phyloP scores from a whole-genome alignment of 139 green algal genomes.

The Volvox reticuliferus region DNA sequence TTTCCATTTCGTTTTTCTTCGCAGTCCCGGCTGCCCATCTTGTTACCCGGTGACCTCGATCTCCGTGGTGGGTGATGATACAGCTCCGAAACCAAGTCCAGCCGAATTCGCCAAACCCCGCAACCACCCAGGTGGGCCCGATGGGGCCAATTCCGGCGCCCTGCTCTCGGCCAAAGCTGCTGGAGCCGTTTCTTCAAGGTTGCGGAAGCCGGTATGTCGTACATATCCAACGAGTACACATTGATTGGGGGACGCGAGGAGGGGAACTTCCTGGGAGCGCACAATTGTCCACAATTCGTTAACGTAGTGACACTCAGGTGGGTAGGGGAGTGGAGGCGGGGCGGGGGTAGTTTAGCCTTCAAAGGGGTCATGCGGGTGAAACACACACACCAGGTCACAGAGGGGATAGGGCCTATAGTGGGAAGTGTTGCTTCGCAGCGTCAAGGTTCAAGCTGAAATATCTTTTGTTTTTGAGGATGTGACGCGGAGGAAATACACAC shows the following conservation, averaged over 20 bases:
- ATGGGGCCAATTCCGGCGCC: background rate
- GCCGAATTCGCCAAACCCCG: too few species aligned
- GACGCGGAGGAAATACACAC: too few species aligned
- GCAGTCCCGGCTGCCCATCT: too few species aligned
- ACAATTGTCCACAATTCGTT: background rate
- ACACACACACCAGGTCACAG: background rate
- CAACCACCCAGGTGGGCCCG: constrained; percentile 17
- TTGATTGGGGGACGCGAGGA: background rate
- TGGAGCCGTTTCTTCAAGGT: background rate
- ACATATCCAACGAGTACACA: constrained; percentile 37
- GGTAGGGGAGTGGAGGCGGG: background rate
- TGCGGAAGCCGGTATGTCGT: background rate
- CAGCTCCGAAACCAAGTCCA: too few species aligned
- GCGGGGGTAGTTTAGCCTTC: background rate
- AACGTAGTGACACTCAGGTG: constrained; percentile 41
- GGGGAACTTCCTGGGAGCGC: background rate
- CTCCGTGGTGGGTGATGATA: too few species aligned
- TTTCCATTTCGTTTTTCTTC: too few species aligned
- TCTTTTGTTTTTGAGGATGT: too few species aligned
- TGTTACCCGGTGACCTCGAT: too few species aligned
- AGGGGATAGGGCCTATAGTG: too few species aligned
- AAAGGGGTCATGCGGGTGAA: background rate
- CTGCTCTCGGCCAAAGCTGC: background rate
- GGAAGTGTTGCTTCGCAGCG: too few species aligned
- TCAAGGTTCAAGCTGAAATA: too few species aligned